Evolutionary conservation across 164 flowering plant genomes (phyloP), one percentile per base, ranked within the genome.

Genomic region (Umbellularia californica): DNA sequence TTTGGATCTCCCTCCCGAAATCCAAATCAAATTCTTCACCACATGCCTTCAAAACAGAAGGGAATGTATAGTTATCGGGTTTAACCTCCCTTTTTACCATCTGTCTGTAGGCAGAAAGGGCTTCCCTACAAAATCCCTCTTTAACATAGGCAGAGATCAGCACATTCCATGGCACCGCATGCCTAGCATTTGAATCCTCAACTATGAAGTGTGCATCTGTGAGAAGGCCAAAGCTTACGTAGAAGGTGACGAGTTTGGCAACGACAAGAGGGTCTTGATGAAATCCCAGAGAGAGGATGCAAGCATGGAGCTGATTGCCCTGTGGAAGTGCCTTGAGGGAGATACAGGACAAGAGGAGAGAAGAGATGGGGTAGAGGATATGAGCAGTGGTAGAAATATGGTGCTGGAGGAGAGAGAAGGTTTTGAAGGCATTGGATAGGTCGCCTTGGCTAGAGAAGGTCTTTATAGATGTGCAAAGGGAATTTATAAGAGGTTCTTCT

Each of bases 21-120:
- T 27, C 76, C 13, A 85, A 6, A 71, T 87, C 85, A 52, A 76
- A 41, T 51, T 64, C 81, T 58, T 88, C 85, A 64, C 85, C 90
- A 81, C 91, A 88, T 27, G 93, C 91, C 83, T 87, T 89, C 65
- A 89, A 79, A 74, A 89, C 82, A 64, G 90, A 77, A 12, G 90
- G 90, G 69, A 84, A 86, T 17, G 93, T 87, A 68, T 85, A 89
- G 30, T 76, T 80, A 79, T 89, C 89, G 24, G 88, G 84, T 74
- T 70, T 76, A 50, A 87, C 52, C 10, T 88, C 90, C 73, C 67
- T 78, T 41, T 50, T 70, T 67, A 77, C 63, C 93, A 87, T 84
- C 74, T 79, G 71, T 50, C 78, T 85, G 71, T 83, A 89, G 3
- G 81, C 71, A 62, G 58, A 73, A 6, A 88, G 70, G 66, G 89